A percentile compares a stretch with the other conserved stretches of the same genome.
phyloP scores from a whole-genome alignment of 2,329 filamentous ascomycete species.

The Penicillium nordicum region DNA sequence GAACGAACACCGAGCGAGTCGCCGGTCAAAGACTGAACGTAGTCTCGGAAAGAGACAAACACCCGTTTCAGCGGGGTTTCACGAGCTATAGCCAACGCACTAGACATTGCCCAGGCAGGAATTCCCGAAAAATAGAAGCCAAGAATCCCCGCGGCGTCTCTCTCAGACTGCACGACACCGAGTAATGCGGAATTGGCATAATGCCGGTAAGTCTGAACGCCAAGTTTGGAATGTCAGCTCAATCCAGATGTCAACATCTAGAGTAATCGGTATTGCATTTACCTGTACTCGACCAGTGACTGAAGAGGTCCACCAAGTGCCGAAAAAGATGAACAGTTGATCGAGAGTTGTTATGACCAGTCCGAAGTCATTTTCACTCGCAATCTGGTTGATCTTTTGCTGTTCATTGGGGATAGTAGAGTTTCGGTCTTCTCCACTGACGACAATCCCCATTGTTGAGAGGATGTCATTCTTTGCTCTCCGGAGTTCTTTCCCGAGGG shows the following conservation, averaged over 20 bases:
- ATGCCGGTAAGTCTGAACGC: slow-evolving; percentile 36
- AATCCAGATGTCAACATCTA: not conserved
- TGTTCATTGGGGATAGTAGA: slow-evolving; percentile 36
- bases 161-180: slow-evolving; percentile 38
- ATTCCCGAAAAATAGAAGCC: slow-evolving; percentile 44
- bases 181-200: slow-evolving; percentile 38
- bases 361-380: slow-evolving; percentile 44
- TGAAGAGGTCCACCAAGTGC: slow-evolving; percentile 43
- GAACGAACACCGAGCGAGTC: slow-evolving; percentile 28
- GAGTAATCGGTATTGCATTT: slow-evolving; percentile 5
- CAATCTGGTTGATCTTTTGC: slow-evolving; percentile 38
- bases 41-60: slow-evolving; percentile 29
- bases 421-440: slow-evolving; percentile 41
- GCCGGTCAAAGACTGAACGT: slow-evolving; percentile 21
- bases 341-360: slow-evolving; percentile 42
- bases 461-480: slow-evolving; percentile 52
- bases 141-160: slow-evolving; percentile 30
- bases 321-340: slow-evolving; percentile 40
- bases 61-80: slow-evolving; percentile 37
- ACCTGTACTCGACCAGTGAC: slow-evolving; percentile 40
- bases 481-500: slow-evolving; percentile 39
- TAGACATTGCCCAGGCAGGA: slow-evolving; percentile 38
- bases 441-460: slow-evolving; percentile 48
- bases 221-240: slow-evolving; percentile 1
- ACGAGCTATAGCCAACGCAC: slow-evolving; percentile 38